These are phyloP conservation scores for Lentinula aciculospora DNA, from an alignment of 768 basidiomycete species.

Conservation along the genomic window DNA sequence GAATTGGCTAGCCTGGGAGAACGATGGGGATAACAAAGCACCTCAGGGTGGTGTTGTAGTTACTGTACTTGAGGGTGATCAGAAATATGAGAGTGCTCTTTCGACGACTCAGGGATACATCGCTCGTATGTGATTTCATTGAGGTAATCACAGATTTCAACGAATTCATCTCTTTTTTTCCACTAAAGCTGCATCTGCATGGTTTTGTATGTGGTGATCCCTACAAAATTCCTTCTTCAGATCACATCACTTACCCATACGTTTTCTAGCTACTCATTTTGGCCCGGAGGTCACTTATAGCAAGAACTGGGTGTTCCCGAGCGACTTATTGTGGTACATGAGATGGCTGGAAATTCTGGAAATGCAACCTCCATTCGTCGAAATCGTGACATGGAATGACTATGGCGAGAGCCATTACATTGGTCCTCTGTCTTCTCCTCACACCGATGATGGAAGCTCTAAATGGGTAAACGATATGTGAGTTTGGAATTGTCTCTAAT, in stretches of 20 bases:
- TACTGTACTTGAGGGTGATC: constrained; percentile 11
- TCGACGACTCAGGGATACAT: constrained; percentile 12
- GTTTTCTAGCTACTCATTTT: constrained; percentile 11
- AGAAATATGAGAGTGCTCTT: constrained; percentile 9
- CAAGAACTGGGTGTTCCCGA: constrained; percentile 18
- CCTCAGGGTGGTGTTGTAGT: constrained; percentile 4
- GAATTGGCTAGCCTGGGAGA: constrained; percentile 15
- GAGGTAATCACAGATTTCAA: background rate
- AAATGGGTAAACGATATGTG: constrained; percentile 17
- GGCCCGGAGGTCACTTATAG: constrained; percentile 16
- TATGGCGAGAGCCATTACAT: constrained; percentile 50
- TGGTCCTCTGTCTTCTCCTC: constrained; percentile 29
- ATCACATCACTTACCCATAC: background rate
- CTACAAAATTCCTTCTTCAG: constrained; percentile 4
- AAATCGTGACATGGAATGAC: constrained; percentile 43
- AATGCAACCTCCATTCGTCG: constrained; percentile 14
- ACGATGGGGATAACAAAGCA: constrained; percentile 16
- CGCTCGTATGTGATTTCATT: constrained; percentile 12
- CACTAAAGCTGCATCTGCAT: constrained; percentile 34
- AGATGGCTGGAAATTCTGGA: constrained; percentile 15
- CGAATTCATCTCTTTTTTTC: background rate
- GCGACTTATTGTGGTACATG: constrained; percentile 15
- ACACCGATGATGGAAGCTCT: constrained; percentile 16
- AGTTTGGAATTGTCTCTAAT: background rate
- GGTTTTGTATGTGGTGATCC: constrained; percentile 32